A percentile compares a stretch with the other conserved stretches of the same genome.
These are phyloP conservation scores for Echium plantagineum DNA, from an alignment of 257 asterid species.

Conservation along the genomic window DNA sequence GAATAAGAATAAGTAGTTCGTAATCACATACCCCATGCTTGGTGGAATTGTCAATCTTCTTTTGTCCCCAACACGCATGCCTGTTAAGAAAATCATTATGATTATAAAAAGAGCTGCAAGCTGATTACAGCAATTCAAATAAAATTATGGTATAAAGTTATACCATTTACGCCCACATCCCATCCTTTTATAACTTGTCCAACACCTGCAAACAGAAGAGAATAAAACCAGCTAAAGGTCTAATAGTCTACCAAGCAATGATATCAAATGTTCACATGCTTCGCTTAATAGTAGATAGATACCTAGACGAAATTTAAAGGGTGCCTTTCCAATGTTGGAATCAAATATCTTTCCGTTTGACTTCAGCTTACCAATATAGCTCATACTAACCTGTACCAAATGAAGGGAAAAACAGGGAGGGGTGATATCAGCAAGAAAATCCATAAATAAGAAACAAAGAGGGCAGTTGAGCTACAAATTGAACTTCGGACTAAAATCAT, in stretches of 20 bases:
- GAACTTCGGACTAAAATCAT: not conserved
- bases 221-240: conserved; percentile 7
- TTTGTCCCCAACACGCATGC: conserved; percentile 95
- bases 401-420: not conserved
- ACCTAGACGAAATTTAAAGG: conserved; percentile 88
- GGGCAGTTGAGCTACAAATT: not conserved
- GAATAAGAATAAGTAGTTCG: not conserved
- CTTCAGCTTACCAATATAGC: conserved; percentile 72
- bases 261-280: not conserved
- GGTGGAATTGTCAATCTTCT: conserved; percentile 93
- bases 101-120: conserved; percentile 4
- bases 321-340: conserved; percentile 64
- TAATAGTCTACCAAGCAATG: not conserved
- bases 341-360: conserved; percentile 64
- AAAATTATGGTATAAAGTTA: conserved; percentile 7
- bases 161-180: conserved; percentile 96
- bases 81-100: conserved; percentile 27
- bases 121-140: conserved; percentile 3
- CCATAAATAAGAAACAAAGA: too few relatives aligned
- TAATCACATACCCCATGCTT: conserved; percentile 73
- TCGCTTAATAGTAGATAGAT: conserved; percentile 8
- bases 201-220: conserved; percentile 43
- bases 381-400: conserved; percentile 52
- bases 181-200: conserved; percentile 96
- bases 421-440: not conserved